A percentile compares a stretch with the other conserved stretches of the same genome.
Evolutionary conservation across 2,329 filamentous ascomycete species (phyloP).

Genomic region (Neofusicoccum umdonicola): DNA sequence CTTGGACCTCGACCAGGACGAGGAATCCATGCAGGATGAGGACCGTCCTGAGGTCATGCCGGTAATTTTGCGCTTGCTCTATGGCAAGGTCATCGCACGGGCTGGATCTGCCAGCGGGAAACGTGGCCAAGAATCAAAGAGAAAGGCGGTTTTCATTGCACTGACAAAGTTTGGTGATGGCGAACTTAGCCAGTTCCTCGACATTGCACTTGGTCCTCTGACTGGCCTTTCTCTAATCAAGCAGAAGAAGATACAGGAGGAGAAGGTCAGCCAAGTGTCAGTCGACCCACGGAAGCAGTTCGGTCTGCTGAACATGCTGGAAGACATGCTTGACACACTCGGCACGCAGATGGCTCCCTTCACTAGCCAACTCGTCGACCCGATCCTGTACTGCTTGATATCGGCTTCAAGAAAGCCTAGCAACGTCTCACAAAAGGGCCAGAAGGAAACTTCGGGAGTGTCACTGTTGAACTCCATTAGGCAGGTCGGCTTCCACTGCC

Average conservation of each 20-base stretch:
- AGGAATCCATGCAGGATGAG: conserved; percentile 66
- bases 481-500: conserved; percentile 75
- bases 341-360: conserved; percentile 71
- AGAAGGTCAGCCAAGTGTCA: conserved; percentile 57
- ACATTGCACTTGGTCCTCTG: conserved; percentile 74
- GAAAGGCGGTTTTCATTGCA: conserved; percentile 71
- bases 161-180: conserved; percentile 72
- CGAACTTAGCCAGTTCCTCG: conserved; percentile 77
- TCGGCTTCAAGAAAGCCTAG: conserved; percentile 53
- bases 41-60: conserved; percentile 78
- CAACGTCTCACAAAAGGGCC: conserved; percentile 35
- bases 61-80: conserved; percentile 80
- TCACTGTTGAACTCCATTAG: conserved; percentile 59
- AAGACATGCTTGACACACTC: conserved; percentile 80
- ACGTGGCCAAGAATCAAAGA: conserved; percentile 75
- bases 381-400: conserved; percentile 78
- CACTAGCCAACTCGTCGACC: conserved; percentile 66
- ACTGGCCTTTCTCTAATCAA: conserved; percentile 59
- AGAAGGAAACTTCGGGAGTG: conserved; percentile 27
- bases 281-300: conserved; percentile 75
- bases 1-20: conserved; percentile 66
- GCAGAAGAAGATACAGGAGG: conserved; percentile 48
- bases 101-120: conserved; percentile 74
- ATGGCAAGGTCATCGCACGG: conserved; percentile 83
- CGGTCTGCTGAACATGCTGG: conserved; percentile 88